Base-by-base conservation (phyloP, 768 basidiomycete genomes). In the Plicaturopsis crispa region DNA sequence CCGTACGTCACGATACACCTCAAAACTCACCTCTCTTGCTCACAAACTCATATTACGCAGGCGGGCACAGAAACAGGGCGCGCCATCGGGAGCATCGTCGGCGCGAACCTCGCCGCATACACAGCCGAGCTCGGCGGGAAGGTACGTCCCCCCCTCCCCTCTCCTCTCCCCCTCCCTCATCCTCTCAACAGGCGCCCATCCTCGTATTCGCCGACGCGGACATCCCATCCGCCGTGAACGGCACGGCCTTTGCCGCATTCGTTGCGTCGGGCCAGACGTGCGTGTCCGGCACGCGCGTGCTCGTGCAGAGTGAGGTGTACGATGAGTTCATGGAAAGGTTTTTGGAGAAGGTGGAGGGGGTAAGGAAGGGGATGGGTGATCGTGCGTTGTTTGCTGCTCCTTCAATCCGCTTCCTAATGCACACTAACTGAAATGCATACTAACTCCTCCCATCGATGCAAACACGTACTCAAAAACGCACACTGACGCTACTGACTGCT, bases 121-220 rank as follows among this genome's bases (percentile, higher is more conserved):
- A 90, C 87, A 1, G 89, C 89, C 0, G 89, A 92, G 50, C 65
- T 92, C 4, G 89, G 89, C 14, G 89, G 89, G 21, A 90, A 91
- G 70, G 86, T 79, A 19, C 23, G 56, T 41, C 16, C 31, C 32
- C 31, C 12, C 40, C 20, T 38, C 37, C 20, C 18, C 14, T 23
- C 21, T 18, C 18, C 32, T 35, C 5, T 24, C 12, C 40, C 48
- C 38, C 42, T 34, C 17, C 30, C 18, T 24, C 38, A 6, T 19
- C 41, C 6, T 40, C 24, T 24, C 33, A 36, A 8, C 43, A 88
- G 85, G 81, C 89, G 10, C 88, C 89, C 0, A 75, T 91, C 31
- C 53, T 91, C 8, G 66, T 91, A 7, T 91, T 90, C 50, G 65
- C 80, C 35, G 86, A 92, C 51, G 80, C 85, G 5, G 81, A 90